Conservation (phyloP, 768 basidiomycete genomes). For the Termitomyces sp. region DNA sequence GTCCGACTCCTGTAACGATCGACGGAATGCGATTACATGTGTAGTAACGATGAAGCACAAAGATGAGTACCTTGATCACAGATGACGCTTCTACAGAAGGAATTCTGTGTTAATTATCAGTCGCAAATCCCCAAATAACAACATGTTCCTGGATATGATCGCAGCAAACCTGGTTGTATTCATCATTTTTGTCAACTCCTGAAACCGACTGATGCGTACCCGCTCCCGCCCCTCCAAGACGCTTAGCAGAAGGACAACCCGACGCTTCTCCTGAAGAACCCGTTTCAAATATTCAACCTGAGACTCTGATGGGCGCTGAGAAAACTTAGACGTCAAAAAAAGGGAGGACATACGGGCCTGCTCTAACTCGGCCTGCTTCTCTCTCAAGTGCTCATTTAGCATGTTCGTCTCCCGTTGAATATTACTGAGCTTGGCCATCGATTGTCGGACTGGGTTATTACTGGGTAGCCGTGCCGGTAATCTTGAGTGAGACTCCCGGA, state of each 20-base stretch:
- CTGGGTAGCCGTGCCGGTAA: slow-evolving; percentile 1
- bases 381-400: slow-evolving; percentile 10
- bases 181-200: slow-evolving; percentile 18
- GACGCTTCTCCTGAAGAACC: slow-evolving; percentile 13
- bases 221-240: slow-evolving; percentile 25
- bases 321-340: neutral
- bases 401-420: slow-evolving; percentile 1
- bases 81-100: neutral
- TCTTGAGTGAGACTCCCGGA: slow-evolving; percentile 8
- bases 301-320: neutral
- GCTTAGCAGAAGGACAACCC: slow-evolving; percentile 19
- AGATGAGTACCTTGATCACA: neutral
- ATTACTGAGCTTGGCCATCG: neutral
- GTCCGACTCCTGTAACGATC: neutral
- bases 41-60: neutral
- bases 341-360: slow-evolving; percentile 9
- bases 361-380: slow-evolving; percentile 9
- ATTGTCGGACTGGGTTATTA: slow-evolving; percentile 7
- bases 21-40: neutral
- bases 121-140: neutral
- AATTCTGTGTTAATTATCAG: neutral
- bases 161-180: slow-evolving; percentile 15
- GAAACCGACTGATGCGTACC: slow-evolving; percentile 23
- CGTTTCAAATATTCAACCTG: slow-evolving; percentile 5
- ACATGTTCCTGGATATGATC: neutral